These are phyloP conservation scores for Acanthamoeba triangularis DNA, from an alignment of 208 protist species.

Conservation along the genomic window DNA sequence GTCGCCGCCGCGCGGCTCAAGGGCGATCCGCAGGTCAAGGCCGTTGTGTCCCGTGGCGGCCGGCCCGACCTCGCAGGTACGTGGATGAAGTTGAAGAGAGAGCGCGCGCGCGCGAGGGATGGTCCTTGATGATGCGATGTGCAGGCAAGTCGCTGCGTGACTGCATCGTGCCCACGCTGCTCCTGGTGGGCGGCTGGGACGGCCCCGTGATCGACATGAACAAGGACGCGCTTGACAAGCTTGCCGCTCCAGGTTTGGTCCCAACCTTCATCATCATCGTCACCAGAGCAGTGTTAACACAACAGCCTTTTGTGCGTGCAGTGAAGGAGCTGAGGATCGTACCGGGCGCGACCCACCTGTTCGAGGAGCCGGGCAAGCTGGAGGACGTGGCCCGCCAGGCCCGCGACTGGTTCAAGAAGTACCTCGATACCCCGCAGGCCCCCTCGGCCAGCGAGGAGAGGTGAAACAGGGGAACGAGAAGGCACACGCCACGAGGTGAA, in stretches of 20 bases:
- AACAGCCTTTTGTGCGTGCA: background rate
- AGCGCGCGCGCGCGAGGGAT: background rate
- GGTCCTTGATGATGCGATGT: background rate
- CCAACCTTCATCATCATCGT: background rate
- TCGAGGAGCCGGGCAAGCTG: slow-evolving; percentile 70
- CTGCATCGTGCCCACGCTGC: slow-evolving; percentile 26
- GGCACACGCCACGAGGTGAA: background rate
- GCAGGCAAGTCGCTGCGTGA: background rate
- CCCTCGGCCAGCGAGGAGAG: background rate
- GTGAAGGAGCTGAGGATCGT: slow-evolving; percentile 63
- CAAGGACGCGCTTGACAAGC: slow-evolving; percentile 1
- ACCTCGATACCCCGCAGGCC: background rate
- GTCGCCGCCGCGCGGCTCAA: slow-evolving; percentile 58
- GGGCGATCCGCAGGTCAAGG: slow-evolving; percentile 40
- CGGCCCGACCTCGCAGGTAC: slow-evolving; percentile 62
- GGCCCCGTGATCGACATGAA: slow-evolving; percentile 74
- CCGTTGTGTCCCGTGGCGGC: slow-evolving; percentile 70
- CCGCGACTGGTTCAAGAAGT: slow-evolving; percentile 59
- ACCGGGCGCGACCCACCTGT: slow-evolving; percentile 50
- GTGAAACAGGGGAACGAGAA: background rate
- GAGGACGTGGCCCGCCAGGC: slow-evolving; percentile 32
- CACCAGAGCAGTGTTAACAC: background rate
- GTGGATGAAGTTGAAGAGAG: background rate
- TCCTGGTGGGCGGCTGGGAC: slow-evolving; percentile 73
- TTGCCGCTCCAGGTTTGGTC: background rate